A percentile compares a stretch with the other conserved stretches of the same genome.
phyloP scores from a whole-genome alignment of 352 stramenopile genomes.

The Globisporangium sylvaticum region DNA sequence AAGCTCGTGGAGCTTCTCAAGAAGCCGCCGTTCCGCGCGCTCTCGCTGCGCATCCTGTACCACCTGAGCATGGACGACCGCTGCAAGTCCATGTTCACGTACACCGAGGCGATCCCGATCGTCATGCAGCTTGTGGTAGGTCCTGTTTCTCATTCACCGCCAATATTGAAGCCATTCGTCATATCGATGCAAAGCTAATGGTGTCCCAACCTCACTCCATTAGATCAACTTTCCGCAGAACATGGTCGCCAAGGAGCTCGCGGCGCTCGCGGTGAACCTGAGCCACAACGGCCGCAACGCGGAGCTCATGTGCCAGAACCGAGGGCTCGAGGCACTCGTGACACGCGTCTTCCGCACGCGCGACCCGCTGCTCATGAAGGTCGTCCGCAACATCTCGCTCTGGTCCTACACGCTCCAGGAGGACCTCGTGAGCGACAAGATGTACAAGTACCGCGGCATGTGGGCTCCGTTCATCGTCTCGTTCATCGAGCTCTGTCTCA shows the following conservation, averaged over 20 bases:
- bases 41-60: conserved; percentile 91
- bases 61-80: conserved; percentile 93
- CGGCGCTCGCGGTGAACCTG: conserved; percentile 92
- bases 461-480: conserved; percentile 90
- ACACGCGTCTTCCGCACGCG: conserved; percentile 84
- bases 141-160: not conserved
- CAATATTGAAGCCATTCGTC: too few species aligned
- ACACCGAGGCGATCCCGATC: conserved; percentile 92
- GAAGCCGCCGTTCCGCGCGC: conserved; percentile 84
- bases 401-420: conserved; percentile 92
- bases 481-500: conserved; percentile 83
- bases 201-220: not conserved
- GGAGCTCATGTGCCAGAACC: conserved; percentile 89
- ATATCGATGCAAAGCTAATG: not conserved
- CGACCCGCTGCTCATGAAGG: conserved; percentile 93
- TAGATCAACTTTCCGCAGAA: conserved; percentile 92
- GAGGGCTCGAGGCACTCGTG: conserved; percentile 87
- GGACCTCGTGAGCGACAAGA: conserved; percentile 75
- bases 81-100: conserved; percentile 94
- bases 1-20: conserved; percentile 93
- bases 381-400: conserved; percentile 88
- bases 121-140: conserved; percentile 90
- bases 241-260: conserved; percentile 91
- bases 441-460: conserved; percentile 91
- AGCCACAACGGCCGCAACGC: conserved; percentile 88